These are phyloP conservation scores for Prosopis cineraria DNA, from an alignment of 306 rosid species.

Conservation along the genomic window DNA sequence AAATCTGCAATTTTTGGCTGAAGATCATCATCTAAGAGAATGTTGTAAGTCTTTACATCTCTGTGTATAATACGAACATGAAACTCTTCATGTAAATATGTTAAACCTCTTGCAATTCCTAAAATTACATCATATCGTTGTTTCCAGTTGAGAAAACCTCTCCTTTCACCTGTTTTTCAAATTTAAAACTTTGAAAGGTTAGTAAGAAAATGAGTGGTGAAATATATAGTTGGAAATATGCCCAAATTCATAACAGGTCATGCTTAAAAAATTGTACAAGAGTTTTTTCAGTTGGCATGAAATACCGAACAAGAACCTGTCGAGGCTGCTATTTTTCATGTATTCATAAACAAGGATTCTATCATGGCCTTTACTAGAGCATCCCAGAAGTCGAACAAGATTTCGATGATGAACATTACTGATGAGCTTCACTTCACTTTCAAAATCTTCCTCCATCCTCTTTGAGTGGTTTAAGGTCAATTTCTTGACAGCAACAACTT, in stretches of 20 bases:
- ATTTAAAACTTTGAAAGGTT: not conserved
- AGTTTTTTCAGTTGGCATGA: not conserved
- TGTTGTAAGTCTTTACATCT: conserved; percentile 50
- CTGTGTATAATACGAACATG: conserved; percentile 53
- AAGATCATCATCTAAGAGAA: conserved; percentile 48
- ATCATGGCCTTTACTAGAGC: conserved; percentile 62
- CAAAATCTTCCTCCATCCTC: conserved; percentile 55
- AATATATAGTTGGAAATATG: not conserved
- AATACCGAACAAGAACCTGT: conserved; percentile 50
- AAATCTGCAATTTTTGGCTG: conserved; percentile 52
- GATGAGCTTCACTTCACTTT: conserved; percentile 74
- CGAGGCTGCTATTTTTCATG: conserved; percentile 52
- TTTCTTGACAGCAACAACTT: conserved; percentile 56
- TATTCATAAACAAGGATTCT: conserved; percentile 73
- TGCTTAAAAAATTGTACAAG: not conserved
- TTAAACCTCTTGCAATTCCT: conserved; percentile 45
- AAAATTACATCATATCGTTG: conserved; percentile 40
- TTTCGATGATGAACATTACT: conserved; percentile 79
- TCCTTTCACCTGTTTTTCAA: conserved; percentile 32
- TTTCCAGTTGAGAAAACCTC: conserved; percentile 47
- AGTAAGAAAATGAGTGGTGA: not conserved
- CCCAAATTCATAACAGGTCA: not conserved
- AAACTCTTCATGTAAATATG: conserved; percentile 53
- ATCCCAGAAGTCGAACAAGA: conserved; percentile 74
- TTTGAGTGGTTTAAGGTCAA: conserved; percentile 44